phyloP scores from a whole-genome alignment of 73 alveolate genomes.

The Stentor coeruleus region DNA sequence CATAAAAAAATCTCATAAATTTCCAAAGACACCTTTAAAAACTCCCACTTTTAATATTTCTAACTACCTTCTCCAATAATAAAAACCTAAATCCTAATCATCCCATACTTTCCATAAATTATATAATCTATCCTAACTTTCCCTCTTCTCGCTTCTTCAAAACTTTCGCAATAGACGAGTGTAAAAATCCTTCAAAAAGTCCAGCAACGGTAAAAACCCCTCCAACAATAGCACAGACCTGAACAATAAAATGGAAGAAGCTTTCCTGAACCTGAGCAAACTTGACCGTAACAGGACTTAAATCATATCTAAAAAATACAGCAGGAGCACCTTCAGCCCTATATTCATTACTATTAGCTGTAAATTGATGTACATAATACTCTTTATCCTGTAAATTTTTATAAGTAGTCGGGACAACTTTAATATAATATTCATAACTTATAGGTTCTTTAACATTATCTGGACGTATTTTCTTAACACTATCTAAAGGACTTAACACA shows the following conservation, averaged over 20 bases:
- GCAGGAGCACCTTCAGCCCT: neutral
- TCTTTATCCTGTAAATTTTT: conserved; percentile 49
- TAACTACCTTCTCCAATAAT: too few species aligned
- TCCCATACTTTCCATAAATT: too few species aligned
- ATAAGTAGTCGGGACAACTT: conserved; percentile 91
- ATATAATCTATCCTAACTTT: too few species aligned
- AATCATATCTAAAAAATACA: conserved; percentile 73
- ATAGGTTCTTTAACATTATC: conserved; percentile 29
- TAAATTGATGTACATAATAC: conserved; percentile 75
- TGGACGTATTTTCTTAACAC: conserved; percentile 29
- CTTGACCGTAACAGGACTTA: conserved; percentile 95
- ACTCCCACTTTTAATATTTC: too few species aligned
- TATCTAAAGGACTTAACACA: conserved; percentile 70
- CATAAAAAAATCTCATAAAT: too few species aligned
- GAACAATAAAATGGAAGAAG: conserved; percentile 69
- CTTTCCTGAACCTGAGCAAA: conserved; percentile 76
- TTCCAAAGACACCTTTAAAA: too few species aligned
- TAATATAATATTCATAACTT: conserved; percentile 75
- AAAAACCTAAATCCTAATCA: too few species aligned
- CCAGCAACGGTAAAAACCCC: conserved; percentile 98
- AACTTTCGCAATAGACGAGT: conserved; percentile 43
- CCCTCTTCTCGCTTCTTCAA: too few species aligned
- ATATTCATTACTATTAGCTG: conserved; percentile 57
- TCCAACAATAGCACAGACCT: conserved; percentile 97
- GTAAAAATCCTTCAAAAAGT: conserved; percentile 74